These are phyloP conservation scores for Pilaira anomala DNA, from an alignment of 192 early-diverging fungal genomes.

Conservation along the genomic window DNA sequence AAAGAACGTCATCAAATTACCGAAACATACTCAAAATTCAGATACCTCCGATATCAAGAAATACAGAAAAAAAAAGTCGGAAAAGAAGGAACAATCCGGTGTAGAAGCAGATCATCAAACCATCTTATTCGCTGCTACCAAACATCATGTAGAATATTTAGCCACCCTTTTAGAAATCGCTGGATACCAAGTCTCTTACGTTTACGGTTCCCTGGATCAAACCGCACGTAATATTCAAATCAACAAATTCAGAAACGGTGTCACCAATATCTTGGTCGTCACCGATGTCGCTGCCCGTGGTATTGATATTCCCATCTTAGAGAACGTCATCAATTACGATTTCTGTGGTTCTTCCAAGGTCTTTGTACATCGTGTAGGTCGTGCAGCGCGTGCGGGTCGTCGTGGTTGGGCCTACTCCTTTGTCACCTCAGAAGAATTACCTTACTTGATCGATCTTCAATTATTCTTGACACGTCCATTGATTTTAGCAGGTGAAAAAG, in stretches of 20 bases:
- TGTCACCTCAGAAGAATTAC: constrained; percentile 84
- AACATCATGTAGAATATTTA: constrained; percentile 97
- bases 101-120: constrained; percentile 60
- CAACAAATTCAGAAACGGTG: constrained; percentile 74
- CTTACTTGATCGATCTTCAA: constrained; percentile 91
- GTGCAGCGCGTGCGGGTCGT: constrained; percentile 92
- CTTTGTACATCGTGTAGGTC: constrained; percentile 96
- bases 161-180: constrained; percentile 64
- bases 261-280: constrained; percentile 81
- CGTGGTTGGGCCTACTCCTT: constrained; percentile 91
- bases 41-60: constrained; percentile 32
- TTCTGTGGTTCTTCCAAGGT: constrained; percentile 91
- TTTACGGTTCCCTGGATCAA: constrained; percentile 95
- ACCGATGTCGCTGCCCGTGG: constrained; percentile 99
- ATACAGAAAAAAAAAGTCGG: constrained; percentile 41
- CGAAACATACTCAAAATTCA: constrained; percentile 42
- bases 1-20: constrained; percentile 69
- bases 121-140: constrained; percentile 93
- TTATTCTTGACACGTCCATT: constrained; percentile 81
- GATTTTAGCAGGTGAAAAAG: constrained; percentile 32
- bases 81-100: constrained; percentile 32
- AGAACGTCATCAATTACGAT: constrained; percentile 97
- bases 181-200: constrained; percentile 79
- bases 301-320: constrained; percentile 97
- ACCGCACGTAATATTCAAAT: constrained; percentile 86